phyloP scores from a whole-genome alignment of 2,329 filamentous ascomycete species.

The Colletotrichum echinochloae region DNA sequence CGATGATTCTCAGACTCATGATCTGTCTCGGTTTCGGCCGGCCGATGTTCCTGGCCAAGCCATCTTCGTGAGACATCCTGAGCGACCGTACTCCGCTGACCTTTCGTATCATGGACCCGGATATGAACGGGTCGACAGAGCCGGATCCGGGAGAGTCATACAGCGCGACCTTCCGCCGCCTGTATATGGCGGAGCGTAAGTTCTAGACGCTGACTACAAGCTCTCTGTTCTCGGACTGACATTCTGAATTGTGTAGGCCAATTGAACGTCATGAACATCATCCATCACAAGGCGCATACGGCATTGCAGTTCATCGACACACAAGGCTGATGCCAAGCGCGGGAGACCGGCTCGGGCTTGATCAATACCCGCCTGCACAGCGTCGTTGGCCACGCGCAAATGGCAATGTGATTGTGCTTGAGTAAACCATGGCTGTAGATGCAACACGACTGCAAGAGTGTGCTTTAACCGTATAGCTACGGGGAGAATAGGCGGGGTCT shows the following conservation, averaged over 20 bases:
- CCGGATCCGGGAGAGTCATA: not conserved
- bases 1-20: not conserved
- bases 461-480: not conserved
- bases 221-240: conserved; percentile 2
- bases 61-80: conserved; percentile 28
- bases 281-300: conserved; percentile 38
- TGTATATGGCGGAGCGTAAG: conserved; percentile 23
- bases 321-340: not conserved
- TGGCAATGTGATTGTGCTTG: conserved; percentile 50
- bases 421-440: conserved; percentile 41
- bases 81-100: conserved; percentile 5
- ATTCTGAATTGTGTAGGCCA: not conserved
- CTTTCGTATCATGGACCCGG: conserved; percentile 5
- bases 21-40: not conserved
- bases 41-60: conserved; percentile 13
- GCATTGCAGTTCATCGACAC: conserved; percentile 28
- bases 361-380: conserved; percentile 39
- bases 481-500: not conserved
- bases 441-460: not conserved
- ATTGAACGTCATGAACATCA: conserved; percentile 35
- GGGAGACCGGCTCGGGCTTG: conserved; percentile 6
- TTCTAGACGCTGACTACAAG: not conserved
- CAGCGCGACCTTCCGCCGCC: conserved; percentile 18
- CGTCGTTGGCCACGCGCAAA: conserved; percentile 43
- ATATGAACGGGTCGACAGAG: conserved; percentile 1